Evolutionary conservation across 495 filamentous ascomycete genomes (phyloP).

Genomic region (Trichocladium uniseriatum): DNA sequence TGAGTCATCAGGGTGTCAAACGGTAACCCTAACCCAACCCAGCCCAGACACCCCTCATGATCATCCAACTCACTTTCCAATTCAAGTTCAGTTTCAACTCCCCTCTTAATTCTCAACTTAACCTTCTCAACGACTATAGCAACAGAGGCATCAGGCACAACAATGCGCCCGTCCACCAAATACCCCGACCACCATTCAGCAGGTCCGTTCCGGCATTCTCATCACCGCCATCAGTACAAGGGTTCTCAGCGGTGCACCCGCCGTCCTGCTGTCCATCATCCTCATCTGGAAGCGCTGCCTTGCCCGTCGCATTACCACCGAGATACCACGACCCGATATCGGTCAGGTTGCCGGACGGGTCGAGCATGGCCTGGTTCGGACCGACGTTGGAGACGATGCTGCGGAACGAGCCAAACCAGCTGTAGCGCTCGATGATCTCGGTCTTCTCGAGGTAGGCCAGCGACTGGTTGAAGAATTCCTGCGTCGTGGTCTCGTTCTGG

Average conservation of each 20-base stretch:
- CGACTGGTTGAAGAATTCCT: conserved; percentile 48
- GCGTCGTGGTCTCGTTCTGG: conserved; percentile 35
- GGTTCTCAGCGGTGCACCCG: conserved; percentile 9
- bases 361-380: conserved; percentile 46
- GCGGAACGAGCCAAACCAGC: conserved; percentile 57
- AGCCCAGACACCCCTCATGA: too few relatives aligned
- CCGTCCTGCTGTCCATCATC: not conserved
- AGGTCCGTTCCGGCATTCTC: conserved; percentile 2
- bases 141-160: not conserved
- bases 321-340: conserved; percentile 55
- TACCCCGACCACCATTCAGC: not conserved
- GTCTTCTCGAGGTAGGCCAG: conserved; percentile 43
- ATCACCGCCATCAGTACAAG: conserved; percentile 6
- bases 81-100: not conserved
- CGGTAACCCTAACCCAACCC: too few relatives aligned
- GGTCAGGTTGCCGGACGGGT: conserved; percentile 44
- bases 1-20: too few relatives aligned
- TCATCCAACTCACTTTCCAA: too few relatives aligned
- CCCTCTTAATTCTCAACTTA: too few relatives aligned
- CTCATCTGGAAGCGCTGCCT: not conserved
- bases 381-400: conserved; percentile 49
- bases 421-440: conserved; percentile 44
- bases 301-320: conserved; percentile 39
- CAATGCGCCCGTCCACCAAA: not conserved
- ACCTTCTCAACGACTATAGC: too few relatives aligned